These are phyloP conservation scores for Verbascum thapsus DNA, from an alignment of 257 asterid species.

Conservation along the genomic window DNA sequence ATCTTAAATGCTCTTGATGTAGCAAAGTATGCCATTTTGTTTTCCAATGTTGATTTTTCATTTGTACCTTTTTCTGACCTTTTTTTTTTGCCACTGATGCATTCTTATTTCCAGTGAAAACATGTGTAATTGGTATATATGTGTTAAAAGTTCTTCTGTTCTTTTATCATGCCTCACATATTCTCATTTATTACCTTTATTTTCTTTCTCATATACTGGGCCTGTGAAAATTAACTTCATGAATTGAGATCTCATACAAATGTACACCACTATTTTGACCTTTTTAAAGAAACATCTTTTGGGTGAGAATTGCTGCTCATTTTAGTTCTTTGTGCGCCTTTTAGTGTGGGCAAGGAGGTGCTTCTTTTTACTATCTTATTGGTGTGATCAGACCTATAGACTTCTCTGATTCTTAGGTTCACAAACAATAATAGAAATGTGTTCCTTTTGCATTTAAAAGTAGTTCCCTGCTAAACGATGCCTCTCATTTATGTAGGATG, in stretches of 20 bases:
- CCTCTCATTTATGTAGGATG: conserved; percentile 64
- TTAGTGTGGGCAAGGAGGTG: conserved; percentile 16
- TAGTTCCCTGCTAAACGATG: conserved; percentile 36
- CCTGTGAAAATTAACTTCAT: conserved; percentile 5
- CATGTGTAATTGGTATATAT: not conserved
- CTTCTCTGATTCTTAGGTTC: conserved; percentile 25
- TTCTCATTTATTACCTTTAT: conserved; percentile 8
- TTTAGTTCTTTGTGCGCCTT: conserved; percentile 14
- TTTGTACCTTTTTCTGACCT: not conserved
- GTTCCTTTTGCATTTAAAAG: conserved; percentile 6
- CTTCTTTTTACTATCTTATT: conserved; percentile 1
- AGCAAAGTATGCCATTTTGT: conserved; percentile 11
- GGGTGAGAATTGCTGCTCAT: conserved; percentile 24
- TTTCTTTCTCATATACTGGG: conserved; percentile 4
- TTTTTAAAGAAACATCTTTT: conserved; percentile 15
- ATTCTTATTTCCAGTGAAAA: conserved; percentile 16
- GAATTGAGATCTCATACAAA: not conserved
- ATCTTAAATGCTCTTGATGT: not conserved
- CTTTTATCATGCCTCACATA: not conserved
- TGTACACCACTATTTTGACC: conserved; percentile 12
- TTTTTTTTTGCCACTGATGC: not conserved
- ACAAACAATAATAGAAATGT: conserved; percentile 1
- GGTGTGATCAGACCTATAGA: conserved; percentile 4
- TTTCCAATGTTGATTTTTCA: not conserved
- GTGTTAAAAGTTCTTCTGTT: not conserved